Base-by-base conservation (phyloP, 2,329 filamentous ascomycete genomes). In the Cordyceps pruinosa region DNA sequence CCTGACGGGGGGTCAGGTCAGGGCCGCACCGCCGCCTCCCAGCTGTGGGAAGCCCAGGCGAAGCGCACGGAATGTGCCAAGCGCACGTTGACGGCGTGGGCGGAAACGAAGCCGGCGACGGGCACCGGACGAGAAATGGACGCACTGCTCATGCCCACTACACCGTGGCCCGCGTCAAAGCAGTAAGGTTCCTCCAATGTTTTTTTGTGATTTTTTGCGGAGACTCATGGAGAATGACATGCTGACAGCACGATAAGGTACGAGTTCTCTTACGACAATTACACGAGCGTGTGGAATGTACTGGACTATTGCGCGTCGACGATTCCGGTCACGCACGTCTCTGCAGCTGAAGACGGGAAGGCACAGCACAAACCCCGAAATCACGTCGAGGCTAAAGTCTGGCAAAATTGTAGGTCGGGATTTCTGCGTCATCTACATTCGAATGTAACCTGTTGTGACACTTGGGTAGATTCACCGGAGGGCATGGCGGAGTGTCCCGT, bases 231-330 rank as follows among this genome's bases (percentile, higher is more conserved):
- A 17, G 15, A 1, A 7, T 8, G 15, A 7, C 12, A 35, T 19
- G n/a, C n/a, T 30, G 2, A 41, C n/a, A 13, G 12, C 9, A 30
- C 3, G 19, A 13, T n/a, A 53, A 37, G n/a, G n/a, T 13, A 44
- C 39, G 17, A 53, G 28, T 53, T 53, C 17, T 25, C 37, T 21
- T 53, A 53, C 39, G 50, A 53, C 19, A 53, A 45, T 25, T 53
- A 53, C 9, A 53, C 50, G 26, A 53, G 30, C 23, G n/a, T 53
- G 21, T 53, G 50, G 26, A 44, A 53, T 13, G 15, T 53, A 8
- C 15, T 45, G 8, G 50, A 53, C 50, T 53, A 53, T 30, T 35
- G 50, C 41, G 39, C 41, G 21, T 44, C 41, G 39, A 45, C 39
- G 42, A 35, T 45, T 15, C 37, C 50, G 39, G 50, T 44, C 28